Conservation (phyloP, 495 filamentous ascomycete species). For the Haplographium delicatum region DNA sequence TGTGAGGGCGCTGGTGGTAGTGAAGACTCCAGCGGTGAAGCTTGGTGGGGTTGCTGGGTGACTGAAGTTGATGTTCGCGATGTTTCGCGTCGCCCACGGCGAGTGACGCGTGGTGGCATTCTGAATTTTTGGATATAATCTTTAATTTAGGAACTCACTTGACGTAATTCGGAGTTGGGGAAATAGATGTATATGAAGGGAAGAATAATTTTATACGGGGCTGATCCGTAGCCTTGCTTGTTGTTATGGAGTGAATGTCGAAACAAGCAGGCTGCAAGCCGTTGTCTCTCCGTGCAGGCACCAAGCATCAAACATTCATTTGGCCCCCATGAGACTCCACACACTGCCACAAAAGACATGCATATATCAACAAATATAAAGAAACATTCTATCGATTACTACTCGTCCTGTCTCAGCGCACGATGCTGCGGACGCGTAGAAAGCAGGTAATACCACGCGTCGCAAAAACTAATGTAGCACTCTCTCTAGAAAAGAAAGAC, state of each 20-base stretch:
- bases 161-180: too few species aligned
- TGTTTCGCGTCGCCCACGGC: not conserved
- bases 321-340: too few species aligned
- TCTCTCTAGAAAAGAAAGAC: conserved; percentile 4
- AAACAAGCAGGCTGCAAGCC: too few species aligned
- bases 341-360: too few species aligned
- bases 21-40: not conserved
- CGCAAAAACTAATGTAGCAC: conserved; percentile 23
- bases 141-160: too few species aligned
- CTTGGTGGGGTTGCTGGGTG: not conserved
- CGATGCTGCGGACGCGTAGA: not conserved
- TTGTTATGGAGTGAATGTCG: too few species aligned
- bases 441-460: not conserved
- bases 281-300: too few species aligned
- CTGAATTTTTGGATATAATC: not conserved
- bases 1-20: not conserved
- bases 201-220: too few species aligned
- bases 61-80: not conserved
- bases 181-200: too few species aligned
- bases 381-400: conserved; percentile 22
- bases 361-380: too few species aligned
- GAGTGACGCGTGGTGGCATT: not conserved
- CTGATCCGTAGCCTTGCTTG: too few species aligned
- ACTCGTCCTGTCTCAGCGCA: not conserved
- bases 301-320: too few species aligned